Percentiles rank a stretch among this genome's conserved stretches.
Conservation (phyloP, 352 stramenopile genomes). For the Globisporangium camurandrum region DNA sequence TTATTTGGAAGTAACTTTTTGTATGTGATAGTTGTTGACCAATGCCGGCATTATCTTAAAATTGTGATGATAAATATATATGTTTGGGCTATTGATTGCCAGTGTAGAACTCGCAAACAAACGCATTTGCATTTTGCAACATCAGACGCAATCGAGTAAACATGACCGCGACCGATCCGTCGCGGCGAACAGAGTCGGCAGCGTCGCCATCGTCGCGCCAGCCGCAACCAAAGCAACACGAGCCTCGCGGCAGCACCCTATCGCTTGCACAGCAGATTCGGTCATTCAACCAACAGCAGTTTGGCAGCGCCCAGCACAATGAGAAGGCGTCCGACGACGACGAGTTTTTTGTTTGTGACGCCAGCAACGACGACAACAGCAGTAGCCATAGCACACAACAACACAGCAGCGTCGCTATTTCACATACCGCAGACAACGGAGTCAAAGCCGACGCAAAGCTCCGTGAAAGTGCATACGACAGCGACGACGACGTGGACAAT, state of each 20-base stretch:
- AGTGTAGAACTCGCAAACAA: too few relatives aligned
- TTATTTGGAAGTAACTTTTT: too few relatives aligned
- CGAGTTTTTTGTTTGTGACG: not conserved
- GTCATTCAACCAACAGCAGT: slow-evolving; percentile 11
- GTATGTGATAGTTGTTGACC: too few relatives aligned
- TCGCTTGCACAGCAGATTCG: slow-evolving; percentile 9
- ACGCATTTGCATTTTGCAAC: too few relatives aligned
- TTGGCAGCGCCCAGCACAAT: not conserved
- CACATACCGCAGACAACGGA: not conserved
- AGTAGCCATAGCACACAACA: not conserved
- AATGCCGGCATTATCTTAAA: too few relatives aligned
- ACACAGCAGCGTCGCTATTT: not conserved
- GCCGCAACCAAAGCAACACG: not conserved
- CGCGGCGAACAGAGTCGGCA: not conserved
- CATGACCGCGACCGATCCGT: not conserved
- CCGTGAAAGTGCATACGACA: not conserved
- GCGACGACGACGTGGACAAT: slow-evolving; percentile 10
- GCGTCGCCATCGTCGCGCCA: not conserved
- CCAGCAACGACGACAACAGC: slow-evolving; percentile 3
- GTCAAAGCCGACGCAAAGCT: not conserved
- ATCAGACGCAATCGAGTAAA: not conserved
- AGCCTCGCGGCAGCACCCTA: not conserved
- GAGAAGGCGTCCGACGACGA: not conserved
- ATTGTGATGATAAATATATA: too few relatives aligned
- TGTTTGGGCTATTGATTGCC: too few relatives aligned